phyloP scores from a whole-genome alignment of 2,329 filamentous ascomycete genomes.

The Piedraia hortae region DNA sequence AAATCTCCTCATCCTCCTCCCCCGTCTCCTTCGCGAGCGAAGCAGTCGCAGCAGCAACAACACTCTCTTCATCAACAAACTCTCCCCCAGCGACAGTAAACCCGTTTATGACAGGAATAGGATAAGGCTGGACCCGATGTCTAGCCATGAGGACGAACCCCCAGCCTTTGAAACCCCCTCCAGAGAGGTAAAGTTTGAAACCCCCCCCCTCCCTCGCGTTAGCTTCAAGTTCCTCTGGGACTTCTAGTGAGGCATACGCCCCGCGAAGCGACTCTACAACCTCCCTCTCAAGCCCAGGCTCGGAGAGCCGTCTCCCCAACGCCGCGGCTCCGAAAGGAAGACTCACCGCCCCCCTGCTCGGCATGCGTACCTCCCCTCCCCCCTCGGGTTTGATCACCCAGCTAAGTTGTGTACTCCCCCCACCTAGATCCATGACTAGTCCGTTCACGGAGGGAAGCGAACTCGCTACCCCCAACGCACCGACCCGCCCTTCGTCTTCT shows the following conservation, averaged over 20 bases:
- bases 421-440: constrained; percentile 66
- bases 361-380: constrained; percentile 23
- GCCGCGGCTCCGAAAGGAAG: constrained; percentile 46
- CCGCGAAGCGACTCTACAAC: constrained; percentile 24
- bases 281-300: constrained; percentile 19
- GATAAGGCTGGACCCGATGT: constrained; percentile 48
- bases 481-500: constrained; percentile 55
- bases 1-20: constrained; percentile 18
- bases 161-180: constrained; percentile 74
- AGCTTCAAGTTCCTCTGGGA: constrained; percentile 26
- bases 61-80: constrained; percentile 29
- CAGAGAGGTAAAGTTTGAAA: constrained; percentile 57
- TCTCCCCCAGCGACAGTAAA: constrained; percentile 36
- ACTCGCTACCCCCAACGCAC: constrained; percentile 59
- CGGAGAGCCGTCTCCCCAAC: constrained; percentile 26
- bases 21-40: constrained; percentile 9
- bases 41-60: constrained; percentile 16
- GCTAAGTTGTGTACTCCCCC: constrained; percentile 42
- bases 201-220: constrained; percentile 19
- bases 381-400: constrained; percentile 27
- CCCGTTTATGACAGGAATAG: constrained; percentile 55
- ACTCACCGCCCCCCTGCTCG: constrained; percentile 30
- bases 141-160: constrained; percentile 68
- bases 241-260: constrained; percentile 17
- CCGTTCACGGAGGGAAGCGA: constrained; percentile 43